Evolutionary conservation across 106 monocot genomes (phyloP), one percentile per base, ranked within the genome.

Genomic region (Alisma plantagoaquatica): DNA sequence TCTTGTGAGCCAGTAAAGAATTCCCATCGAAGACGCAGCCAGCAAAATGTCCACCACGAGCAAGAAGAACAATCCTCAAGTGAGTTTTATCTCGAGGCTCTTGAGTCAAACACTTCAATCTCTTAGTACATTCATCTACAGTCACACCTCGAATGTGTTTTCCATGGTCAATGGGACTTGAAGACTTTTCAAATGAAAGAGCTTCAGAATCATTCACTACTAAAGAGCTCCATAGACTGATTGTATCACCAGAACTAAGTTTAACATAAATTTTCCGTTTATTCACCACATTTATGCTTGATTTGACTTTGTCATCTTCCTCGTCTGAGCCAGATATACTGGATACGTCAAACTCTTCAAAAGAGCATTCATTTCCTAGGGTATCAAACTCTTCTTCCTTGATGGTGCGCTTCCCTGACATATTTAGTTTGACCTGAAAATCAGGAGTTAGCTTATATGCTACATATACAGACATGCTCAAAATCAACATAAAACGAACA

Each of bases 261-360:
- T 16, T 60, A 14, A 98, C 53, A 62, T 79, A 76, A 29, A 90
- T 27, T 58, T 79, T 98, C 44, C 78, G 75, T 58, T 67, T 90
- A 28, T 26, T 33, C 56, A 33, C 63, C 72, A 70, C 76, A 14
- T 27, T 53, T 2, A 59, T 29, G 19, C 57, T 32, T 7, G 41
- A 48, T 44, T 59, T 28, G 6, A 44, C 26, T n/a, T 64, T 28
- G 1, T 63, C 73, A 27, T 73, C 69, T 53, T 90, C 85, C 56
- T 98, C 89, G 58, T 90, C 96, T 46, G 96, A 98, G 26, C 82
- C 89, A 1, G 96, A 98, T 59, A 90, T 77, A 46, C 85, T 98
- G 28, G 96, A 98, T 57, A 98, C 60, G 27, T 98, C 96, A 44
- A 73, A 64, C 43, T 78, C 73, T 46, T 90, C 66, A 57, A 82